Conservation (phyloP, 2,329 filamentous ascomycete species). For the Phyllosticta paracitricarpa region DNA sequence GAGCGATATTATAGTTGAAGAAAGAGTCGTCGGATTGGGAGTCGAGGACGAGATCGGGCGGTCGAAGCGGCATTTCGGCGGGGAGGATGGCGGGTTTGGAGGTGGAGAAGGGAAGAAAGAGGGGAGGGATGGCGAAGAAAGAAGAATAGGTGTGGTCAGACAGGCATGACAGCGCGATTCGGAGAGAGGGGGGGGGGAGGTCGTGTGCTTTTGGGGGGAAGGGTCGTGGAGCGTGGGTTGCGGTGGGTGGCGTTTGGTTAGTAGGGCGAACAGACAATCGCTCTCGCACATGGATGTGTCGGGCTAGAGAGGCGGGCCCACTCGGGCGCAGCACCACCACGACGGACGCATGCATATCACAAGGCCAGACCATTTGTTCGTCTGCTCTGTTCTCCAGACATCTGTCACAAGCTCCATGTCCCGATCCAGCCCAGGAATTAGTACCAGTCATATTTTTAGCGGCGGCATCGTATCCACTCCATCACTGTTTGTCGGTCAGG, state of each 20-base stretch:
- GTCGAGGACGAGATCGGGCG: not conserved
- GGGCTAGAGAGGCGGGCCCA: not conserved
- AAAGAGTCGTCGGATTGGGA: slow-evolving; percentile 4
- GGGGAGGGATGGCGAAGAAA: slow-evolving; percentile 8
- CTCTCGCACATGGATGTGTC: not conserved
- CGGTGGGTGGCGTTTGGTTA: not conserved
- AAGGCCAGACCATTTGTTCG: not conserved
- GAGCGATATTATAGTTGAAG: slow-evolving; percentile 16
- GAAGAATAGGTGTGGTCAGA: not conserved
- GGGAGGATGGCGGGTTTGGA: slow-evolving; percentile 12
- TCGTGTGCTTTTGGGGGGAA: slow-evolving; percentile 2
- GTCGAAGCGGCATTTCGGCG: slow-evolving; percentile 7
- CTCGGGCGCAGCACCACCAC: not conserved
- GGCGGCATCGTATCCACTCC: no score
- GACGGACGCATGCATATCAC: not conserved
- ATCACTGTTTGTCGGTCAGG: no score
- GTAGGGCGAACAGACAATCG: slow-evolving; percentile 8
- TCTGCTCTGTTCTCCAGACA: not conserved
- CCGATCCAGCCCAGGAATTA: not conserved
- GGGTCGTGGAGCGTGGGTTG: slow-evolving; percentile 3
- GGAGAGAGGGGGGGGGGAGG: slow-evolving; percentile 1
- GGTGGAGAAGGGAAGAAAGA: slow-evolving; percentile 2
- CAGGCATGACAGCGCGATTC: slow-evolving; percentile 8
- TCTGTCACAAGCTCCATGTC: not conserved
- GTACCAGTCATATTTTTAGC: not conserved